A percentile compares a stretch with the other conserved stretches of the same genome.
These are phyloP conservation scores for Limonium bicolor DNA, from an alignment of 148 eudicot genomes.

Conservation along the genomic window DNA sequence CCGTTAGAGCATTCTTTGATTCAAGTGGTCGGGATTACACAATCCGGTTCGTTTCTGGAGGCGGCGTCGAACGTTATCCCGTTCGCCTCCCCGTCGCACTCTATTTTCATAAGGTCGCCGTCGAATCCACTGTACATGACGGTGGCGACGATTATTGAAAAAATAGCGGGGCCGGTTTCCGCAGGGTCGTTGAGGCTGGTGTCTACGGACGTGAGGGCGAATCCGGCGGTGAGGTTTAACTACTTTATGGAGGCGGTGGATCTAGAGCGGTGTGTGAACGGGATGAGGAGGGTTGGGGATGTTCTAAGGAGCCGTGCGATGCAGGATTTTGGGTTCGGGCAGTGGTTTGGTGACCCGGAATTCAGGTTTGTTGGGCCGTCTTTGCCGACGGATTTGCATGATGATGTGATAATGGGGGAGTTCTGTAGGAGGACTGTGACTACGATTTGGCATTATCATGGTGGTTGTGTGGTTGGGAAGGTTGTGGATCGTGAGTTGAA, in stretches of 20 bases:
- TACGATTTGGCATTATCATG: conserved; percentile 95
- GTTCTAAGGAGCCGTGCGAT: conserved; percentile 47
- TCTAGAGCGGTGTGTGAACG: conserved; percentile 52
- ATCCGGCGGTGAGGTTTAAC: conserved; percentile 66
- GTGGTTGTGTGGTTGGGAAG: conserved; percentile 81
- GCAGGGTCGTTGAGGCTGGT: conserved; percentile 61
- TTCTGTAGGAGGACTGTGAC: conserved; percentile 64
- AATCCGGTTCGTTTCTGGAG: conserved; percentile 59
- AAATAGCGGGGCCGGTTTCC: conserved; percentile 60
- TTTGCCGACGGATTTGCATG: conserved; percentile 44
- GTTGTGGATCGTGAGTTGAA: conserved; percentile 61
- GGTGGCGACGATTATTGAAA: conserved; percentile 84
- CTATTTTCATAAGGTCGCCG: conserved; percentile 33
- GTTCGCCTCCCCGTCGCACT: conserved; percentile 37
- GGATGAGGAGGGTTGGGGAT: conserved; percentile 48
- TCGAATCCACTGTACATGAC: conserved; percentile 41
- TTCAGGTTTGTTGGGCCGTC: conserved; percentile 70
- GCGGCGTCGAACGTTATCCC: conserved; percentile 74
- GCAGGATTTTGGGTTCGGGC: conserved; percentile 48
- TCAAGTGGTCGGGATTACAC: conserved; percentile 85
- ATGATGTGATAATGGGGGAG: conserved; percentile 44
- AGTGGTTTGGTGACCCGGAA: conserved; percentile 28
- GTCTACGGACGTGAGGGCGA: conserved; percentile 50
- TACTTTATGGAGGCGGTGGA: conserved; percentile 70
- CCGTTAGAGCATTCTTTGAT: conserved; percentile 89